Evolutionary conservation across 2,329 filamentous ascomycete species (phyloP), one percentile per base, ranked within the genome.

Genomic region (Ophiostoma tasmaniense): DNA sequence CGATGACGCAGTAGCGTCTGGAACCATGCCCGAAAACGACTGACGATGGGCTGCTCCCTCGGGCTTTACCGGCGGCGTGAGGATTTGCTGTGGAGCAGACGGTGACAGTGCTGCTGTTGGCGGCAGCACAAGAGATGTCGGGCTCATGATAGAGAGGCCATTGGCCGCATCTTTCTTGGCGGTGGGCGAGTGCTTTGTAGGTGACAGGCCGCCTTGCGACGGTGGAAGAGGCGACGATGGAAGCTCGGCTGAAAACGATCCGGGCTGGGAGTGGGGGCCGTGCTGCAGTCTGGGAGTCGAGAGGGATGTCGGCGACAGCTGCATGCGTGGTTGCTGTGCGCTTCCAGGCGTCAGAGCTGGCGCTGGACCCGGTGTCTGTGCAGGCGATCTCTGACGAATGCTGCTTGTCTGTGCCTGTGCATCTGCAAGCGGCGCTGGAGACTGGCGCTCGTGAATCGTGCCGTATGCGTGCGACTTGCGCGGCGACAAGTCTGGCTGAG

Each of bases 41-140:
- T 74, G 74, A 8, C 73, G 73, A 67, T 74, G 77, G 65, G 69
- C 72, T 68, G 64, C 75, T 75, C 66, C 81, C 3, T 77, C 72
- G 55, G 81, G 79, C 78, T 90, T 88, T 72, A 86, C 80, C 1
- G 87, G 88, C 30, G 88, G 87, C 20, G 84, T 86, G 66, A 87
- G 75, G 69, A 87, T 86, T 72, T 85, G 83, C 69, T 83, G 80
- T 17, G 81, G 82, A 1, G 84, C 82, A 59, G 83, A 85, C 0
- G 88, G 88, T 11, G 85, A 84, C 65, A 90, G 75, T 1, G 84
- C 80, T 55, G 85, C 81, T 1, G 83, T 76, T 0, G 87, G 87
- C 5, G 87, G 87, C 2, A 89, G 77, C 30, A 88, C 81, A 0
- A 83, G 79, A 17, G 79, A 76, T 22, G 77, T 73, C 5, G 75